Percentiles rank a stretch among this genome's conserved stretches.
Evolutionary conservation across 495 filamentous ascomycete species (phyloP).

Genomic region (Rhizodiscina lignyota): DNA sequence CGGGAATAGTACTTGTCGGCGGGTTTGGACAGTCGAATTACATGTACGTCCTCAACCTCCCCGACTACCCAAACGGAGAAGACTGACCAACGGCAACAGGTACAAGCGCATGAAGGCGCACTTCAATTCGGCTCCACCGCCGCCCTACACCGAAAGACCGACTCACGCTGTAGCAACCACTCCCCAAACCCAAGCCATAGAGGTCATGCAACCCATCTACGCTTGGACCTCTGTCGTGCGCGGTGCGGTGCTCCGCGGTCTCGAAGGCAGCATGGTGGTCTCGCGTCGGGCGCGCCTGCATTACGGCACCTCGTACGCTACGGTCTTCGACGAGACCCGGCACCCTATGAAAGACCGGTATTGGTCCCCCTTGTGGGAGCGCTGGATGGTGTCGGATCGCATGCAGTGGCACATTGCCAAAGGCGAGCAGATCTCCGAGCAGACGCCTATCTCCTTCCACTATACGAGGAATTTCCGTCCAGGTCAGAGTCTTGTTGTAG

Average conservation of each 20-base stretch:
- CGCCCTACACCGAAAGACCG: slow-evolving; percentile 48
- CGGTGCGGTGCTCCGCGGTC: slow-evolving; percentile 46
- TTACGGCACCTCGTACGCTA: slow-evolving; percentile 66
- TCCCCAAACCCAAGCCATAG: slow-evolving; percentile 21
- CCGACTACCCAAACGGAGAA: too few relatives aligned
- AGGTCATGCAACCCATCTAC: slow-evolving; percentile 48
- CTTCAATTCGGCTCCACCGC: slow-evolving; percentile 46
- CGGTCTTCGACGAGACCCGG: slow-evolving; percentile 53
- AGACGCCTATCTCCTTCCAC: slow-evolving; percentile 53
- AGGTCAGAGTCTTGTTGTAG: slow-evolving; percentile 46
- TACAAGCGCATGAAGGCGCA: slow-evolving; percentile 38
- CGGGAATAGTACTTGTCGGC: slow-evolving; percentile 52
- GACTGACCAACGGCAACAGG: too few relatives aligned
- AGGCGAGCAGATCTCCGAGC: slow-evolving; percentile 51
- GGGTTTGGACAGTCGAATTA: slow-evolving; percentile 56
- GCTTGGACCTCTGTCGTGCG: slow-evolving; percentile 65
- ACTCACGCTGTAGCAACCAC: slow-evolving; percentile 30
- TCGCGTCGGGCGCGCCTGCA: slow-evolving; percentile 50
- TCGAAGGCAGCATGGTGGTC: slow-evolving; percentile 58
- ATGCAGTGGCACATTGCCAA: slow-evolving; percentile 72
- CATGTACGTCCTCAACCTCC: too few relatives aligned
- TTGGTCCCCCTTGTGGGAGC: slow-evolving; percentile 60
- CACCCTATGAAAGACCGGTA: slow-evolving; percentile 51
- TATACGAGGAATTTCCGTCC: slow-evolving; percentile 64
- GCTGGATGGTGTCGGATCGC: slow-evolving; percentile 64